These are phyloP conservation scores for Suillus lakei DNA, from an alignment of 768 basidiomycete genomes.

Conservation along the genomic window DNA sequence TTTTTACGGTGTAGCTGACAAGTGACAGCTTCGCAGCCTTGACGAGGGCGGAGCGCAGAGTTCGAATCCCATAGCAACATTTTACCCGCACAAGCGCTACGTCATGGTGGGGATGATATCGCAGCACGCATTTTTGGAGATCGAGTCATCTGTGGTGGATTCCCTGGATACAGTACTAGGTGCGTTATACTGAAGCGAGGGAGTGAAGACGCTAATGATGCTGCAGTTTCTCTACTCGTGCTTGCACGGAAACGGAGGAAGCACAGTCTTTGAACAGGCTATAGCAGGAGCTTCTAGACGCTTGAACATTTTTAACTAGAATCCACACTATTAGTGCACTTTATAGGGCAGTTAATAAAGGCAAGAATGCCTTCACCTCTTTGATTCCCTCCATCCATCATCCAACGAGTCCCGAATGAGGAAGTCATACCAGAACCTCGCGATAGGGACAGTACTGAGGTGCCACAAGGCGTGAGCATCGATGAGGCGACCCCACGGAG, in stretches of 20 bases:
- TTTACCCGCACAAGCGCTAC: conserved; percentile 39
- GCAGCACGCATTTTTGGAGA: conserved; percentile 40
- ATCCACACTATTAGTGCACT: conserved; percentile 13
- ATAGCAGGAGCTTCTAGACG: background rate
- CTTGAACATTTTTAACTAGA: conserved; percentile 21
- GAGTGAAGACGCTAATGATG: conserved; percentile 8
- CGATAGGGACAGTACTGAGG: conserved; percentile 78
- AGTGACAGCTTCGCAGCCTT: conserved; percentile 29
- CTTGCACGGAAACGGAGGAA: conserved; percentile 33
- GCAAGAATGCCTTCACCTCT: conserved; percentile 26
- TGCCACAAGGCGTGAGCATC: conserved; percentile 98
- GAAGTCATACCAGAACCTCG: conserved; percentile 86
- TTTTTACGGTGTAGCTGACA: background rate
- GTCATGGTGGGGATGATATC: conserved; percentile 40
- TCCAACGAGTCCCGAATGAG: conserved; percentile 74
- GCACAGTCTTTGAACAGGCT: conserved; percentile 16
- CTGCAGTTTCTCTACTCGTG: conserved; percentile 37
- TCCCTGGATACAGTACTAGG: conserved; percentile 42
- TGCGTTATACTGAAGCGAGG: conserved; percentile 19
- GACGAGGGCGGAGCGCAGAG: conserved; percentile 30
- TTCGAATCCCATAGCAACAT: conserved; percentile 37
- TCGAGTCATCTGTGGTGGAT: conserved; percentile 35
- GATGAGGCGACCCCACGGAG: conserved; percentile 72
- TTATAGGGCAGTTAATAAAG: conserved; percentile 7
- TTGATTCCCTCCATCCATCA: conserved; percentile 62